Evolutionary conservation across 257 asterid species (phyloP).

Genomic region (Penstemon eatonii): DNA sequence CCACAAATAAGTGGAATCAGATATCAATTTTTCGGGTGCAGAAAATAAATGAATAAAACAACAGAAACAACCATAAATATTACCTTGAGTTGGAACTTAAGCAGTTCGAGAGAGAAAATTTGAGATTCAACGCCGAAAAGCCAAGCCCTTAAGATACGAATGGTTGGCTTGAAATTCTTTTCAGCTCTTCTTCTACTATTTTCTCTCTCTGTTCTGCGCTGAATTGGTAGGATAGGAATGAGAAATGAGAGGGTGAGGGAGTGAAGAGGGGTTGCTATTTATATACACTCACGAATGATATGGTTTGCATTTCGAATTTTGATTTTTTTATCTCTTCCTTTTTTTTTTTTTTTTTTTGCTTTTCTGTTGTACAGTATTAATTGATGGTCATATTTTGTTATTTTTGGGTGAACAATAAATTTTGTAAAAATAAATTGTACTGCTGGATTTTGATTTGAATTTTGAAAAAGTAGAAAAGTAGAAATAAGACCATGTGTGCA

Average conservation of each 20-base stretch:
- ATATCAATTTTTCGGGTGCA: background rate
- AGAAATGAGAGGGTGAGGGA: slow-evolving; percentile 4
- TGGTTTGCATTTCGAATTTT: slow-evolving; percentile 7
- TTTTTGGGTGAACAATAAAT: background rate
- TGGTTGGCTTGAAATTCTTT: background rate
- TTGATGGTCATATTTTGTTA: background rate
- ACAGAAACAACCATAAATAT: background rate
- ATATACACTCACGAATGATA: slow-evolving; percentile 1
- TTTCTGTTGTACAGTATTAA: background rate
- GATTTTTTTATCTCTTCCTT: background rate
- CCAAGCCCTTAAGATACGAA: background rate
- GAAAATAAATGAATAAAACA: background rate
- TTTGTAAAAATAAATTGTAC: background rate
- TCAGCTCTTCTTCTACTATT: background rate
- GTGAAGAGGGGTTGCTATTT: background rate
- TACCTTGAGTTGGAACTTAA: slow-evolving; percentile 16
- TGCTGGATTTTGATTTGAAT: background rate
- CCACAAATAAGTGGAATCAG: background rate
- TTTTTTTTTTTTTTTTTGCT: background rate
- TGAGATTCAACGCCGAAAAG: slow-evolving; percentile 7
- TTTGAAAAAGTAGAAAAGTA: background rate
- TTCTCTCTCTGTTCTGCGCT: background rate
- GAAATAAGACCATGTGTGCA: background rate
- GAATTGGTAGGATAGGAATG: background rate
- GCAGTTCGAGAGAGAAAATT: slow-evolving; percentile 3